Base-by-base conservation (phyloP, 2,329 filamentous ascomycete species). In the Nigrospora osmanthi region DNA sequence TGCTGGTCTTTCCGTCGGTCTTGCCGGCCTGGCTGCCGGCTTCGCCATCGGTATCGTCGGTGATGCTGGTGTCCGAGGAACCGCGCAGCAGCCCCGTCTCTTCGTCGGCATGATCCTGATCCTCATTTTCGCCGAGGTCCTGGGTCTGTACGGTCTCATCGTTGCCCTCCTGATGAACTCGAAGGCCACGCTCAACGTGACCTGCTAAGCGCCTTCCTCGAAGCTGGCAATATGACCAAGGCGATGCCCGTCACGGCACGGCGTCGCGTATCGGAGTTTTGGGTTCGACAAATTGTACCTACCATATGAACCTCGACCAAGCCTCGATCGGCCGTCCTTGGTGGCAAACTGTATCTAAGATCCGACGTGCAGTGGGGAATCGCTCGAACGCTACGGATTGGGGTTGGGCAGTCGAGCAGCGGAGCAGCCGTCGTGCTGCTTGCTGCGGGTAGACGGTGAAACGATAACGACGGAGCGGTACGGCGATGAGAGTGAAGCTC, bases 151-250 rank as follows among this genome's bases (percentile, higher is more conserved):
- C 75, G 93, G 93, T 68, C 80, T 98, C 62, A 98, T 98, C 68
- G 93, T 98, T 57, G 93, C 93, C 54, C 86, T 98, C 64, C 83
- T 98, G 65, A 98, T 98, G 94, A 98, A 97, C 87, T 95, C 93
- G 48, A 94, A 93, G 76, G 87, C 85, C 35, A 71, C 70, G 49
- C 70, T 81, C 57, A 78, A 83, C 59, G 76, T 75, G 57, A 42
- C 33, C 33, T 42, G 40, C 40, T 42, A 42, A 36, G 23, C 19
- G 33, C 30, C 23, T 28, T 28, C 23, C 10, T 28, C 23, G 2
- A 6, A 28, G 19, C 10, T 28, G 23, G 32, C 31, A 30, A 42
- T 36, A 3, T 31, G 13, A 28, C 17, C 23, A 16, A 33, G 32
- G 35, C 33, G 33, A 42, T 42, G 33, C 35, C 9, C 35, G 32